Percentiles rank a stretch among this genome's conserved stretches.
These are phyloP conservation scores for Chaetomium sp. DNA, from an alignment of 2,329 filamentous ascomycete genomes.

Conservation along the genomic window DNA sequence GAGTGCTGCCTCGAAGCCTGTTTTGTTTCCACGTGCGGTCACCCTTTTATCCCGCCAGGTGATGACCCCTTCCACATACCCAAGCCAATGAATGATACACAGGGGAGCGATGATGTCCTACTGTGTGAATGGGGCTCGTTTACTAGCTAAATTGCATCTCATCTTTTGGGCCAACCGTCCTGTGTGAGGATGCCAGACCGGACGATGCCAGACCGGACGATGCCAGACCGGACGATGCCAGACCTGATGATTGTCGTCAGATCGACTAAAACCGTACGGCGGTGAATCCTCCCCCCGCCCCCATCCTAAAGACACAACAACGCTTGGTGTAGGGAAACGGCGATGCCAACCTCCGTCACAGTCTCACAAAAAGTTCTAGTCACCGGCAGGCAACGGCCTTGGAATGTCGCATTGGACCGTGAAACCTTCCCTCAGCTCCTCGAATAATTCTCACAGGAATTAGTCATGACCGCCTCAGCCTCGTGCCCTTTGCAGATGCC, in stretches of 20 bases:
- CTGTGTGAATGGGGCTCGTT: neutral
- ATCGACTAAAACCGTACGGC: neutral
- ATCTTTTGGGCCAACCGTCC: neutral
- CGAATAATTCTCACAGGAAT: neutral
- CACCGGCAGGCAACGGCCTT: neutral
- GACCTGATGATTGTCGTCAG: neutral
- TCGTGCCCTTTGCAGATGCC: neutral
- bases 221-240: neutral
- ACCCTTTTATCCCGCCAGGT: neutral
- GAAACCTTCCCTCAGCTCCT: neutral
- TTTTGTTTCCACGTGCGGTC: neutral
- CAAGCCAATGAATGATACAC: neutral
- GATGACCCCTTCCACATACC: neutral
- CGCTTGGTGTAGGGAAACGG: neutral
- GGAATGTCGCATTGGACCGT: neutral
- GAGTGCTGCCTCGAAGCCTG: neutral
- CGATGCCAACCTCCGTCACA: neutral
- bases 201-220: too few relatives aligned
- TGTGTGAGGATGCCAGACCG: neutral
- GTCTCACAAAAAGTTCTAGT: neutral
- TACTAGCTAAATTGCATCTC: neutral
- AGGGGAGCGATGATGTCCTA: neutral
- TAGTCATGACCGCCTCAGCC: conserved; percentile 10
- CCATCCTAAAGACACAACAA: neutral
- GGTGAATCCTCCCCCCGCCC: neutral